Evolutionary conservation across 2,329 filamentous ascomycete genomes (phyloP), one percentile per base, ranked within the genome.

Genomic region (Aureobasidium sp.): DNA sequence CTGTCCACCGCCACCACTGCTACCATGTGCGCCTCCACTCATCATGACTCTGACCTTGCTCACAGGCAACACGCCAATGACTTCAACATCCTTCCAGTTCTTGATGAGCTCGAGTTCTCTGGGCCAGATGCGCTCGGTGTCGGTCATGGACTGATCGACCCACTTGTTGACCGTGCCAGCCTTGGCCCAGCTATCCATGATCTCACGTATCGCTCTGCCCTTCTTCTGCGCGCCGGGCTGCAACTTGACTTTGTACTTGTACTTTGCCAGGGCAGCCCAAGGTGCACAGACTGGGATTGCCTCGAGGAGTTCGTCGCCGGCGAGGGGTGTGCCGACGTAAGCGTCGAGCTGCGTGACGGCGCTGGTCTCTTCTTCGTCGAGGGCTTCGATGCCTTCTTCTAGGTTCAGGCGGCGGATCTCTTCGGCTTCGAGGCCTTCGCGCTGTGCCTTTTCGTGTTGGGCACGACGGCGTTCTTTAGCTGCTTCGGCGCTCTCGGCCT

Each of bases 181-280:
- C 22, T 80, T 75, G 66, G 87, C 82, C 92, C 93, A 97, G 64
- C 84, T 83, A 53, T 87, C 85, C n/a, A 97, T 75, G 36, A 97
- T 87, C 75, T 97, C 93, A 72, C 90, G 90, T 52, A 96, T 86
- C 0, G 91, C 92, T 73, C 97, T 97, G 11, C 94, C 93, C 77
- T 96, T 96, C 81, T 97, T 99, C 66, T 87, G 82, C 0, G 86
- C 77, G 0, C 94, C 94, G 0, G 94, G 94, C 75, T 97, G 94
- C 68, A 99, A 75, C 79, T 99, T 99, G 60, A 87, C 90, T 75
- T 95, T 95, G 79, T 97, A 97, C 76, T 97, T 97, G 76, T 88
- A 89, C 62, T 83, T 84, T 76, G 80, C 76, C 61, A 87, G 73
- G 0, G 84, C 81, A n/a, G 78, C 76, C 84, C 84, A 87, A 1